Percentiles rank a stretch among this genome's conserved stretches.
Conservation (phyloP, 176 grass and related monocot species). For the Oryza rufipogon region DNA sequence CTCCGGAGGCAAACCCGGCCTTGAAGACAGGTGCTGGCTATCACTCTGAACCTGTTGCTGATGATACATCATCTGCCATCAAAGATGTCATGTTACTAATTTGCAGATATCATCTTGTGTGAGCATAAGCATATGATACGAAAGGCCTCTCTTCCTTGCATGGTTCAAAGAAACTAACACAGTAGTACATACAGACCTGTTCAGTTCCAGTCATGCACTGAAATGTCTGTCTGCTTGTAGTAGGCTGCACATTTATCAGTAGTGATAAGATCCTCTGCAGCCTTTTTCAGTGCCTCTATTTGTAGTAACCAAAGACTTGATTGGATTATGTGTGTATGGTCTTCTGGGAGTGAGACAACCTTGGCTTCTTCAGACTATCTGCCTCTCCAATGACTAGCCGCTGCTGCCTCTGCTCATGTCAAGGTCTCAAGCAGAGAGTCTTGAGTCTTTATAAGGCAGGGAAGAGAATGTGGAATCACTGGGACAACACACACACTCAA, state of each 20-base stretch:
- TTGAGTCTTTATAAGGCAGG: conserved; percentile 55
- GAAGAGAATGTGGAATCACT: conserved; percentile 61
- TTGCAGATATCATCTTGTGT: conserved; percentile 12
- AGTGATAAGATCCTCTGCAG: conserved; percentile 41
- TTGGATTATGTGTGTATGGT: conserved; percentile 5
- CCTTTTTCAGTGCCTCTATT: conserved; percentile 52
- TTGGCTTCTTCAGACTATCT: conserved; percentile 40
- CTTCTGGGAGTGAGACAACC: conserved; percentile 47
- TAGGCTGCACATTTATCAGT: conserved; percentile 50
- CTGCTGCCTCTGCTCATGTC: conserved; percentile 20
- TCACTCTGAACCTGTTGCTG: conserved; percentile 54
- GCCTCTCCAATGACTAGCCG: neutral
- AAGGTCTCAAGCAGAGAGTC: conserved; percentile 20
- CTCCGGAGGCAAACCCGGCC: conserved; percentile 55
- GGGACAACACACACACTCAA: conserved; percentile 52
- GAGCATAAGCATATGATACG: neutral
- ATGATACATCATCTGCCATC: conserved; percentile 93
- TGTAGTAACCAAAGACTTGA: conserved; percentile 54
- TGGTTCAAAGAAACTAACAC: conserved; percentile 24
- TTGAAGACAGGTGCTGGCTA: conserved; percentile 63
- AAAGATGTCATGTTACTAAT: conserved; percentile 28
- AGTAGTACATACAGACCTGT: conserved; percentile 37
- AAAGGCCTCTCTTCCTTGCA: conserved; percentile 3
- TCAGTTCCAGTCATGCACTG: conserved; percentile 45
- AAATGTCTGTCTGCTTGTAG: conserved; percentile 47